A percentile compares a stretch with the other conserved stretches of the same genome.
These are phyloP conservation scores for Rhodotorula sp. DNA, from an alignment of 1,284 basidiomycete species.

Conservation along the genomic window DNA sequence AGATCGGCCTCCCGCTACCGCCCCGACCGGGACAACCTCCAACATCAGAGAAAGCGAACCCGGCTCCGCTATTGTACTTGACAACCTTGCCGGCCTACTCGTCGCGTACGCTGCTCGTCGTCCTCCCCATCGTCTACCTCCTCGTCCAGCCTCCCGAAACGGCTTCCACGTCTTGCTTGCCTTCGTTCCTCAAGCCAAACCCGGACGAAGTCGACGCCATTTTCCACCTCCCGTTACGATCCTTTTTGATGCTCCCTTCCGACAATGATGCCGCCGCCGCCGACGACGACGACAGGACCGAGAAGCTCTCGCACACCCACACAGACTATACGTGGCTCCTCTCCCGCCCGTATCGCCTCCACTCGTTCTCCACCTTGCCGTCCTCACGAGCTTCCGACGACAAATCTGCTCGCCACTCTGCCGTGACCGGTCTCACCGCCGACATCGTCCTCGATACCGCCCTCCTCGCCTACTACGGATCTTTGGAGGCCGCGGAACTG, in stretches of 20 bases:
- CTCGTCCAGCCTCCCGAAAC: slow-evolving; percentile 10
- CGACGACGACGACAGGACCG: neutral
- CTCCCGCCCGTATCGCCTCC: slow-evolving; percentile 35
- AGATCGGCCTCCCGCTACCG: slow-evolving; percentile 31
- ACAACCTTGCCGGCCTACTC: slow-evolving; percentile 40
- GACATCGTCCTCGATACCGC: slow-evolving; percentile 39
- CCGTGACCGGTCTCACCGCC: slow-evolving; percentile 42
- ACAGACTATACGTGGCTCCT: slow-evolving; percentile 36
- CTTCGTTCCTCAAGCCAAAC: slow-evolving; percentile 10
- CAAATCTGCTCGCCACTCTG: slow-evolving; percentile 3
- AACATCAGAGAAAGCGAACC: neutral
- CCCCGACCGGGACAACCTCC: neutral
- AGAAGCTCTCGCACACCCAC: slow-evolving; percentile 15
- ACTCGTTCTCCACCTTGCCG: slow-evolving; percentile 34
- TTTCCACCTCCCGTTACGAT: slow-evolving; percentile 31
- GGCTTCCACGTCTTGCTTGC: neutral
- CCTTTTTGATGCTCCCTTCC: slow-evolving; percentile 19
- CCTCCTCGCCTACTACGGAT: slow-evolving; percentile 21
- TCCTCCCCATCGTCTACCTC: slow-evolving; percentile 41
- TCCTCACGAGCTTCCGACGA: neutral
- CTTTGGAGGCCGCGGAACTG: neutral
- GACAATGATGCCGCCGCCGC: neutral
- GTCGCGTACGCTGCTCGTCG: slow-evolving; percentile 43
- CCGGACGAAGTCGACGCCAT: slow-evolving; percentile 41
- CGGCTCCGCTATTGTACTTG: slow-evolving; percentile 28